These are phyloP conservation scores for Phoma sp. DNA, from an alignment of 2,329 filamentous ascomycete genomes.

Conservation along the genomic window DNA sequence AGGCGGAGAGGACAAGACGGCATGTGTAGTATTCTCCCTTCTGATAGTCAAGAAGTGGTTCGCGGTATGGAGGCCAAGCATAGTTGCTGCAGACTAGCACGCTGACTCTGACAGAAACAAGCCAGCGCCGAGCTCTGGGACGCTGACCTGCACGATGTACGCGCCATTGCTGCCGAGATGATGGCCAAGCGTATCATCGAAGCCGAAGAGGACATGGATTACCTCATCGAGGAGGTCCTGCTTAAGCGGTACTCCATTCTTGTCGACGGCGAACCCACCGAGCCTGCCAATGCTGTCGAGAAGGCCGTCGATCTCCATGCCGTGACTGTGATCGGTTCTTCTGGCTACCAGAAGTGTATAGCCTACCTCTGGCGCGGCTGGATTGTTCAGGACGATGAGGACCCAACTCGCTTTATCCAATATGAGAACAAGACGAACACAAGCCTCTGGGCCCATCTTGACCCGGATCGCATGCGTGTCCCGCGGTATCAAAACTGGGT, in stretches of 20 bases:
- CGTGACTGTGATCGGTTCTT: slow-evolving; percentile 84
- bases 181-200: slow-evolving; percentile 93
- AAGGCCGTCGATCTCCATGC: slow-evolving; percentile 93
- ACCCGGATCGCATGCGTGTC: slow-evolving; percentile 92
- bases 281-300: slow-evolving; percentile 87
- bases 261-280: slow-evolving; percentile 72
- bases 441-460: slow-evolving; percentile 80
- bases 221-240: slow-evolving; percentile 80
- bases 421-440: slow-evolving; percentile 84
- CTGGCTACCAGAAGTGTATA: slow-evolving; percentile 96
- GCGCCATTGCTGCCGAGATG: slow-evolving; percentile 85
- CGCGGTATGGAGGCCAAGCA: slow-evolving; percentile 48
- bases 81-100: not conserved
- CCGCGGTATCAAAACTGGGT: slow-evolving; percentile 92
- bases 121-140: slow-evolving; percentile 88
- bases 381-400: slow-evolving; percentile 94
- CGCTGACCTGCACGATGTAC: slow-evolving; percentile 78
- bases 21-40: slow-evolving; percentile 85
- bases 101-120: slow-evolving; percentile 61
- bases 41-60: slow-evolving; percentile 81
- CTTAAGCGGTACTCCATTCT: slow-evolving; percentile 89
- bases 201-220: slow-evolving; percentile 77
- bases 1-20: slow-evolving; percentile 74
- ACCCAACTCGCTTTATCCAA: slow-evolving; percentile 87
- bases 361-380: slow-evolving; percentile 92